Evolutionary conservation across 495 filamentous ascomycete species (phyloP), one percentile per base, ranked within the genome.

Genomic region (Neurospora sp.): DNA sequence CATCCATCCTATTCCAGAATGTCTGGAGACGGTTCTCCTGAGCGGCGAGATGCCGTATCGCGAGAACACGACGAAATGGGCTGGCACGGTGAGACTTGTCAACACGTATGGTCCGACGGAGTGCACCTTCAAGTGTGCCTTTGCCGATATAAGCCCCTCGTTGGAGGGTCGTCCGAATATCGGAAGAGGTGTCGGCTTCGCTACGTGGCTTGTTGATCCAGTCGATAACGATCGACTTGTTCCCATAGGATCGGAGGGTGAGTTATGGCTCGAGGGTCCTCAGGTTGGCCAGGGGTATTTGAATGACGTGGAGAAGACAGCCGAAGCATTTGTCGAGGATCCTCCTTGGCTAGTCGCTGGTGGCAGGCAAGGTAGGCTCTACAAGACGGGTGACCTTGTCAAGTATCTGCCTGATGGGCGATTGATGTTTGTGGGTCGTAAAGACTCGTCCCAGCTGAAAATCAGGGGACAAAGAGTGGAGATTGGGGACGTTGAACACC

Each of bases 181-280:
- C 0, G 42, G 42, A 44, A 44, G 42, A 22, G 74, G 75, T 39
- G 75, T 73, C 5, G 71, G 70, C 0, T 69, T 48, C n/a, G 42
- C 42, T 9, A 44, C 42, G 42, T 70, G 89, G 89, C 10, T 89
- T 86, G 35, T 93, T 85, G 78, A 91, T 90, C 71, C 83, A 88
- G 39, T 80, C 77, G 10, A 90, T 86, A 66, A 85, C 81, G 5
- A 88, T 86, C 14, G 82, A 2, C 87, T 91, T 10, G 89, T 90
- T 3, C 80, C 92, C 7, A 85, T 91, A 12, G 93, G 93, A 16
- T 88, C 85, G 9, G 82, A 93, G 46, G 93, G 93, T 9, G 93
- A 96, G 78, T 85, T 96, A n/a, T 91, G 90, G 76, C 84, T 95
- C n/a, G 90, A 89, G 40, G 92, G 93, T 0, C 79, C 83, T 0